phyloP scores from a whole-genome alignment of 225 moss, liverwort and hornwort genomes.

The Marchantia paleacea region DNA sequence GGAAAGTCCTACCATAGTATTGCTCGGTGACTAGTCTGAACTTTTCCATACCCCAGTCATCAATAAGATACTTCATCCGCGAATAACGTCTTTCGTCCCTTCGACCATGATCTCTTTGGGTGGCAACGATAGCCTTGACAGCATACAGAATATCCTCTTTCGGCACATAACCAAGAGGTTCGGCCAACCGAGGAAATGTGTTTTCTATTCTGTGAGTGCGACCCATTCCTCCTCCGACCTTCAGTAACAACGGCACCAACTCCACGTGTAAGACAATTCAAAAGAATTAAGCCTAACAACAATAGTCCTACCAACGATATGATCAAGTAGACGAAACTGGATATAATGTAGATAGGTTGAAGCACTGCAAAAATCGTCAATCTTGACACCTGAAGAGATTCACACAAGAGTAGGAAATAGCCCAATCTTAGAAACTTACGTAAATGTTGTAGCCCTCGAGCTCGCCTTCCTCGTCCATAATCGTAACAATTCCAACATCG shows the following conservation, averaged over 20 bases:
- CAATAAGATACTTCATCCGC: slow-evolving; percentile 76
- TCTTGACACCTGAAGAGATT: not conserved
- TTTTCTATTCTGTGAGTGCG: slow-evolving; percentile 71
- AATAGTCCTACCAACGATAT: not conserved
- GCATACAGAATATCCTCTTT: slow-evolving; percentile 85
- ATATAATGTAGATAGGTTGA: not conserved
- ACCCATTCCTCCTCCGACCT: slow-evolving; percentile 98
- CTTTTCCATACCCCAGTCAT: slow-evolving; percentile 88
- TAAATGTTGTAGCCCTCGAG: slow-evolving; percentile 81
- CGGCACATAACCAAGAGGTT: slow-evolving; percentile 71
- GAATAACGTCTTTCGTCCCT: slow-evolving; percentile 80
- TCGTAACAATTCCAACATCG: slow-evolving; percentile 78
- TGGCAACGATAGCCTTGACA: slow-evolving; percentile 90
- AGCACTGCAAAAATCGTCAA: not conserved
- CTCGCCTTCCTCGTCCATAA: slow-evolving; percentile 66
- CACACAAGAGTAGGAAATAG: not conserved
- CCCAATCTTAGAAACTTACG: slow-evolving; percentile 38
- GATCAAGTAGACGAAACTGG: not conserved
- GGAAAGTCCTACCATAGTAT: slow-evolving; percentile 68
- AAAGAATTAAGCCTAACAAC: not conserved
- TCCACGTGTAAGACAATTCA: not conserved
- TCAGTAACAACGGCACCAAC: not conserved
- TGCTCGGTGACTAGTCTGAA: slow-evolving; percentile 77
- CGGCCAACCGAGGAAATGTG: slow-evolving; percentile 78
- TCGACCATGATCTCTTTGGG: slow-evolving; percentile 80